Evolutionary conservation across 352 stramenopile genomes (phyloP), one percentile per base, ranked within the genome.

Genomic region (Globisporangium paddicum): DNA sequence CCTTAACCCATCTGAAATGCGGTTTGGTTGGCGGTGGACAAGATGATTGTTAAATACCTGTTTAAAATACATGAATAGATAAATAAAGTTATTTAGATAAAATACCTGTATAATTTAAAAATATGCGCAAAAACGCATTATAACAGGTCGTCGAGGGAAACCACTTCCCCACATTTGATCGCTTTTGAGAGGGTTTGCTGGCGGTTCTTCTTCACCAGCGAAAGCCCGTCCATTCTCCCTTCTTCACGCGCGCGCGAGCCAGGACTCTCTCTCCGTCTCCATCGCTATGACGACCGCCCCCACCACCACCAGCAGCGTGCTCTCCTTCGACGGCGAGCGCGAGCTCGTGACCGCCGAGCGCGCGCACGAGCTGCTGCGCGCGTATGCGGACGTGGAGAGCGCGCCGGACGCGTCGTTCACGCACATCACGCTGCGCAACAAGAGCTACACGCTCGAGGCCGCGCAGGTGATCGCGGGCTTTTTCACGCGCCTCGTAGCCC

Each of bases 351-450:
- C 73, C 28, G 85, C 82, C 35, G 62, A 69, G 37, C 82, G 85
- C 28, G 85, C 85, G 19, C 75, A 84, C 16, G 82, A 89, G 64
- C 71, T 95, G 16, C 64, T 95, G 32, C 62, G 58, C 25, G 60
- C 75, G 46, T 87, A 89, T 51, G 69, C 64, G 0, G 52, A 67
- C 25, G 62, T 66, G 13, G 72, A 75, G 38, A 18, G 57, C 35
- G 55, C 70, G 30, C 38, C 65, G 19, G 54, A 66, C 5, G 48
- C 62, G 52, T 49, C 65, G 25, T 95, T 90, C 69, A 81, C 78
- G 55, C 82, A 89, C 68, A 87, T 95, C 46, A 90, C 86, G 62
- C 76, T 95, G 64, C 83, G 86, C 62, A 91, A 95, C 74, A 95
- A 95, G 77, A 93, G 83, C 75, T 93, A 91, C 75, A 91, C 82